Conservation (phyloP, 2,329 filamentous ascomycete genomes). For the Didymellaceae sp. region DNA sequence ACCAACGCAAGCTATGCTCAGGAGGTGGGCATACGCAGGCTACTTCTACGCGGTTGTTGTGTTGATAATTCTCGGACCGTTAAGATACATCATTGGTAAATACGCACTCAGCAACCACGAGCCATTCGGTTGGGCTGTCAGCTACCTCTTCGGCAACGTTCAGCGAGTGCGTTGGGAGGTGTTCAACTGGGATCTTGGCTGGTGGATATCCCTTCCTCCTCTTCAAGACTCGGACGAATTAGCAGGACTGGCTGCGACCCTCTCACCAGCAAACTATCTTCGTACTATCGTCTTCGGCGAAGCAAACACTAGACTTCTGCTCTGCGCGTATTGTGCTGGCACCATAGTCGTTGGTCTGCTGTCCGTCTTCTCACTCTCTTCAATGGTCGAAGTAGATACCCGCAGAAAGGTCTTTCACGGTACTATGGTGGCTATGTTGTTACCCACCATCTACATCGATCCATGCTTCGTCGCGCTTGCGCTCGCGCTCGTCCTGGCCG, state of each 20-base stretch:
- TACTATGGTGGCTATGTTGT: constrained; percentile 96
- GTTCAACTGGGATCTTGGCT: constrained; percentile 69
- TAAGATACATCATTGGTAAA: constrained; percentile 72
- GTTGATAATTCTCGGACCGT: constrained; percentile 70
- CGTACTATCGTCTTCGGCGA: constrained; percentile 71
- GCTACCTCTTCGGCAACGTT: constrained; percentile 85
- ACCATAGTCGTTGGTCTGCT: constrained; percentile 75
- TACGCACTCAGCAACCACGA: constrained; percentile 75
- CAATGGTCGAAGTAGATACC: constrained; percentile 89
- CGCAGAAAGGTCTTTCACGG: constrained; percentile 97
- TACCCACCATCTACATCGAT: constrained; percentile 86
- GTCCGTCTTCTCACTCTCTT: constrained; percentile 75
- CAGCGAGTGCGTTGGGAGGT: constrained; percentile 74
- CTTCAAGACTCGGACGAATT: constrained; percentile 37
- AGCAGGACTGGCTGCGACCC: constrained; percentile 9
- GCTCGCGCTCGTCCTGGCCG: constrained; percentile 76
- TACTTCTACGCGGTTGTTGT: constrained; percentile 77
- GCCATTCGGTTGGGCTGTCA: constrained; percentile 89
- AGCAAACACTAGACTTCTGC: constrained; percentile 79
- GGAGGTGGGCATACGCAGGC: constrained; percentile 83
- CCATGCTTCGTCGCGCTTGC: constrained; percentile 83
- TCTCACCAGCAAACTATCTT: constrained; percentile 63
- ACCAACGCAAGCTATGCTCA: constrained; percentile 72
- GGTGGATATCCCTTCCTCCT: constrained; percentile 76
- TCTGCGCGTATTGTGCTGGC: constrained; percentile 74